Conservation (phyloP, 371 early-diverging fungal species). For the Mucor irregularis region DNA sequence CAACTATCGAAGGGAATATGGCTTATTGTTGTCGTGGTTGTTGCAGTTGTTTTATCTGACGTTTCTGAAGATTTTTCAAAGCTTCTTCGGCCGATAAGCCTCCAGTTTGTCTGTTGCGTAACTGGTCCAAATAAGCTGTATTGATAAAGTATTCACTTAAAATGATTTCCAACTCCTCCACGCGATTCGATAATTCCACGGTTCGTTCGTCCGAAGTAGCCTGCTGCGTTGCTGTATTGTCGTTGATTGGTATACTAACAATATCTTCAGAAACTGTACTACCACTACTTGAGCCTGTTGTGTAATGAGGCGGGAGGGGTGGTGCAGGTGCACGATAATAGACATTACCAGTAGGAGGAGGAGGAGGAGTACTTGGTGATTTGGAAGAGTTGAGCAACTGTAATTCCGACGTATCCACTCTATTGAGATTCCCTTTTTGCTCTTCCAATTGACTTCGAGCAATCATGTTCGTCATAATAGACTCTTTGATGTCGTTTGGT, state of each 20-base stretch:
- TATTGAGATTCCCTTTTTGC: background rate
- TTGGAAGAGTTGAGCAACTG: background rate
- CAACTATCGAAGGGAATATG: no score
- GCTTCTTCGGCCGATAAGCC: no score
- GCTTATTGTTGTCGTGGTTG: no score
- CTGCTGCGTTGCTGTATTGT: no score
- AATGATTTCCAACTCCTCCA: slow-evolving; percentile 39
- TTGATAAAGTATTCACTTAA: slow-evolving; percentile 43
- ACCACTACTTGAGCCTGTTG: background rate
- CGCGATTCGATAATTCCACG: slow-evolving; percentile 26
- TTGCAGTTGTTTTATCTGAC: no score
- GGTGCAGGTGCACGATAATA: no score
- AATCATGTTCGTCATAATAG: slow-evolving; percentile 1
- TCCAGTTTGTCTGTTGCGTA: slow-evolving; percentile 18
- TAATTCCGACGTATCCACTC: background rate
- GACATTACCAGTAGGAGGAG: no score
- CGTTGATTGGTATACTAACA: background rate
- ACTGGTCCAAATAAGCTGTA: slow-evolving; percentile 36
- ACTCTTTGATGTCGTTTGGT: background rate
- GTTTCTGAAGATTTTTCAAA: no score
- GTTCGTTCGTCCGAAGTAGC: background rate
- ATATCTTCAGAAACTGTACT: background rate
- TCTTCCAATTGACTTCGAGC: background rate
- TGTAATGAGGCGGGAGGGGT: slow-evolving; percentile 1
- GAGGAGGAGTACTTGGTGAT: background rate